Base-by-base conservation (phyloP, 371 early-diverging fungal genomes). In the Parasitella parasitica region DNA sequence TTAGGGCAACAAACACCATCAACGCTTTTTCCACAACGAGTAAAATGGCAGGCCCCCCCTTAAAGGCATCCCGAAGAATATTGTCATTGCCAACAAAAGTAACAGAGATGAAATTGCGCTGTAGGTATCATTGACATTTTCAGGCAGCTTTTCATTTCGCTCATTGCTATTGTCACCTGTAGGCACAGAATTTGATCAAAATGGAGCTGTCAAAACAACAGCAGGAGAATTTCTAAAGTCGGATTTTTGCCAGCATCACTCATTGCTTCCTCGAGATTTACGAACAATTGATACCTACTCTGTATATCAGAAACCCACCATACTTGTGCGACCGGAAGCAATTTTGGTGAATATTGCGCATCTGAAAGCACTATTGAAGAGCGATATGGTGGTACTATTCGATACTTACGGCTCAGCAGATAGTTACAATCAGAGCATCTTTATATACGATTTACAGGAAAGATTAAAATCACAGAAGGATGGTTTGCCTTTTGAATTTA, bases 311-410 rank as follows among this genome's bases (percentile, higher is more conserved):
- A 84, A 91, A 68, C 93, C 94, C 0, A 86, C 87, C 15, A 87
- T 95, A 22, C 79, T 95, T n/a, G 96, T 95, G 15, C 89, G 96
- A 15, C 80, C 89, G 0, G 84, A 91, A 51, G 93, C 93, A 1
- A 91, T 95, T 50, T 69, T 95, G 7, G 85, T 94, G 35, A 94
- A 94, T 63, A 72, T 95, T 38, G 82, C 87, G 13, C 88, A 92
- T 62, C 82, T 92, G 36, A 83, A 89, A 50, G 96, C 94, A 9
- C 64, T 95, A 32, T 84, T 95, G 48, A 91, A 91, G 57, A 88
- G 90, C 24, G 93, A 95, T 69, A 67, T 81, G 43, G 88, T 93
- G 0, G 88, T 94, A 34, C 71, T 95, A 11, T 91, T 93, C 63
- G 90, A 91, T 70, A 82, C 87, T 6, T 83, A 81, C 63, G 87